Base-by-base conservation (phyloP, 148 eudicot species). In the Chenopodium quinoa region DNA sequence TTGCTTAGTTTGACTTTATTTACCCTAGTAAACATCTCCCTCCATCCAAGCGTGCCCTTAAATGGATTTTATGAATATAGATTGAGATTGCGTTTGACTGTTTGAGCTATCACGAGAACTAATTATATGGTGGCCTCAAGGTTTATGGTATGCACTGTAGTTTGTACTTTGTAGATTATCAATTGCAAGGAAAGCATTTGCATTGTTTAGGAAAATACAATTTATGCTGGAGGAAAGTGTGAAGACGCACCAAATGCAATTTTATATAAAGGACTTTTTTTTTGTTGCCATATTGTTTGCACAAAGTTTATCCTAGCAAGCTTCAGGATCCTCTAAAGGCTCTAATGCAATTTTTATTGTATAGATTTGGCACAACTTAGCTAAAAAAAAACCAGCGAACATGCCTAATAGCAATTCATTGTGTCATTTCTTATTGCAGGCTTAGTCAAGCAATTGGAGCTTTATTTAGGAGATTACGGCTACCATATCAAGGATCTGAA, bases 371-470 rank as follows among this genome's bases (percentile, higher is more conserved):
- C 76, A 82, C 40, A 56, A 70, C 17, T 44, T 74, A 31, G 32
- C 25, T 16, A 25, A 34, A 10, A 56, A 22, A 16, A 37, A 37
- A 0, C 40, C 40, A 37, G 40, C 44, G 5, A 40, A 40, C 44
- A 5, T 40, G 44, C 44, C n/a, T 17, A 56, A 17, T 17, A 4
- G 62, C 14, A n/a, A 19, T 13, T 72, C 17, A 19, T 67, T 79
- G 58, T 78, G 65, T 71, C 78, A 25, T 79, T 74, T 74, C 29
- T 86, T 76, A 65, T 73, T 86, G 71, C 93, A 96, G 99, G 90
- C 80, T 91, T 73, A 91, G 91, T 83, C 98, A 91, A 85, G 91
- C 88, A 78, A 84, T 93, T 81, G 92, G 97, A 83, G 93, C 97
- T 52, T 82, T 92, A 80, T 84, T 96, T 81, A 89, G 99, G 81